Percentiles rank a stretch among this genome's conserved stretches.
Evolutionary conservation across 1,284 basidiomycete species (phyloP).

Genomic region (Ustilago loliicola): DNA sequence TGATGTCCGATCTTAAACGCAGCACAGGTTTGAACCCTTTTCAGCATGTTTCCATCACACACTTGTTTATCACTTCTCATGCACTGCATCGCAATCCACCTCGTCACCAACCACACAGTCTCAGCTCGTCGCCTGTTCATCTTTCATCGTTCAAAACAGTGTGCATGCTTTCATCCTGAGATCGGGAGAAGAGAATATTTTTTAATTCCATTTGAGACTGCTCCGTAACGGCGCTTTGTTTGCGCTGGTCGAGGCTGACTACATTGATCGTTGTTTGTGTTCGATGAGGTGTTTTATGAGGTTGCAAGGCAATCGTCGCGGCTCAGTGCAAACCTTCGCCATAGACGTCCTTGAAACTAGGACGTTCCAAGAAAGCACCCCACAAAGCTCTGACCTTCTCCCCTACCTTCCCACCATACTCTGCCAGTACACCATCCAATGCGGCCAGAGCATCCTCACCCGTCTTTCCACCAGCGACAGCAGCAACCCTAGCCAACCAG

Average conservation of each 20-base stretch:
- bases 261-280: too few species aligned
- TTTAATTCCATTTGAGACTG: too few species aligned
- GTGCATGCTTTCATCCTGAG: too few species aligned
- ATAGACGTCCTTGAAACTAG: slow-evolving; percentile 51
- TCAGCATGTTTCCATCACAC: background rate
- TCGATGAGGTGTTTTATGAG: too few species aligned
- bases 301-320: too few species aligned
- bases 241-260: too few species aligned
- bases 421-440: slow-evolving; percentile 11
- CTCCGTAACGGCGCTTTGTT: too few species aligned
- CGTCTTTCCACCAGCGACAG: slow-evolving; percentile 14
- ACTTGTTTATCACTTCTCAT: background rate
- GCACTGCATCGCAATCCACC: slow-evolving; percentile 3
- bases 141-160: too few species aligned
- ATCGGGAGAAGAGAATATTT: too few species aligned
- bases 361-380: slow-evolving; percentile 28
- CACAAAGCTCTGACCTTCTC: slow-evolving; percentile 36
- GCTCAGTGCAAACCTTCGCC: slow-evolving; percentile 48
- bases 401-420: slow-evolving; percentile 17
- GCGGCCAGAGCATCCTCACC: slow-evolving; percentile 7
- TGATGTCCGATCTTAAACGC: slow-evolving; percentile 3
- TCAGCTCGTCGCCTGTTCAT: too few species aligned
- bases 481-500: slow-evolving; percentile 77
- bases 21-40: background rate
- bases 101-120: background rate